These are phyloP conservation scores for Fusarium sambucinum DNA, from an alignment of 2,329 filamentous ascomycete genomes.

Conservation along the genomic window DNA sequence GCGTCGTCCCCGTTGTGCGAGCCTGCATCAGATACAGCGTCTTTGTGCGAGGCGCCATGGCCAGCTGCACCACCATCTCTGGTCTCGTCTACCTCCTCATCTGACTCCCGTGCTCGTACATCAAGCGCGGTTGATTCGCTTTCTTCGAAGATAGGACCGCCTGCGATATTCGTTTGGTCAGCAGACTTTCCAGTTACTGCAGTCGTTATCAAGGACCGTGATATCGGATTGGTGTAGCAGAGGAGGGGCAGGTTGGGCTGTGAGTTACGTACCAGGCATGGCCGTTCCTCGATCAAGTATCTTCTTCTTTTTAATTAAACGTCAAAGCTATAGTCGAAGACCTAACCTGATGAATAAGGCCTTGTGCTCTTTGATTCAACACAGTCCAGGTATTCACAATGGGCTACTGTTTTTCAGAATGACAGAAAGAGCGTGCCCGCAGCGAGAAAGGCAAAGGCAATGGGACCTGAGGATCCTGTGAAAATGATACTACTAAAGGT, in stretches of 20 bases:
- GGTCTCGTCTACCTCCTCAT: constrained; percentile 50
- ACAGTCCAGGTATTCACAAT: background rate
- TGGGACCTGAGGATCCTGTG: background rate
- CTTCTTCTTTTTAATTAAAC: background rate
- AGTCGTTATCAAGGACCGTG: constrained; percentile 3
- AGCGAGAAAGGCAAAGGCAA: constrained; percentile 27
- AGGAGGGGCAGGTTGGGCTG: constrained; percentile 33
- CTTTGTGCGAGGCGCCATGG: constrained; percentile 42
- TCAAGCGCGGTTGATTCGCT: constrained; percentile 43
- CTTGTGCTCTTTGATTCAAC: background rate
- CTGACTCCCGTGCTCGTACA: constrained; percentile 49
- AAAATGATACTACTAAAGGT: constrained; percentile 6
- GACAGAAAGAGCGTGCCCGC: constrained; percentile 20
- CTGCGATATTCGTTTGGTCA: constrained; percentile 29
- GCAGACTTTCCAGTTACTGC: constrained; percentile 14
- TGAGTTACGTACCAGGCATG: constrained; percentile 44
- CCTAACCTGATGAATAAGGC: background rate
- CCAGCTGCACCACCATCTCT: constrained; percentile 42
- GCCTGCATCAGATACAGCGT: constrained; percentile 38
- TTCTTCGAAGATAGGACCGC: constrained; percentile 35
- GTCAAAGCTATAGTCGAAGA: background rate
- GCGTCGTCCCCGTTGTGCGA: constrained; percentile 43
- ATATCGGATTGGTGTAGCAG: constrained; percentile 10
- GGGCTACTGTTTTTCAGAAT: background rate
- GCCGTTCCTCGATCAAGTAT: constrained; percentile 15